A percentile compares a stretch with the other conserved stretches of the same genome.
Conservation (phyloP, 257 asterid genomes). For the Verbascum thapsus region DNA sequence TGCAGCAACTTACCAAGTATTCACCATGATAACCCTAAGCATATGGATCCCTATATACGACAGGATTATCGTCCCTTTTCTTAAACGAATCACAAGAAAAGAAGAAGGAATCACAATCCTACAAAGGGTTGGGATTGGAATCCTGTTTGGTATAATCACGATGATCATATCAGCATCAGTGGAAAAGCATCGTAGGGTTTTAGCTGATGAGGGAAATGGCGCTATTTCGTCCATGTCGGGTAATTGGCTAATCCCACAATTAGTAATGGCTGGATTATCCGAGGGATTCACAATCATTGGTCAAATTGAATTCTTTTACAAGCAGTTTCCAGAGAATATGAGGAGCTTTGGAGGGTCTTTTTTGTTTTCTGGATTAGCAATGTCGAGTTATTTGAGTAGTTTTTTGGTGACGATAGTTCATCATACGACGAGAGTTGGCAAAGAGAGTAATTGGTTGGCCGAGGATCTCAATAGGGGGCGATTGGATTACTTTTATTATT, state of each 20-base stretch:
- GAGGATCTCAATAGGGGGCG: constrained; percentile 43
- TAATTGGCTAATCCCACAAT: constrained; percentile 37
- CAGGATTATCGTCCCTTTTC: constrained; percentile 31
- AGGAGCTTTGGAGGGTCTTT: constrained; percentile 37
- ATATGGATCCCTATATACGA: constrained; percentile 38
- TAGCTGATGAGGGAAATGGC: constrained; percentile 30
- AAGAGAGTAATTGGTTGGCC: constrained; percentile 31
- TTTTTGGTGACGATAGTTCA: constrained; percentile 33
- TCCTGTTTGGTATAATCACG: constrained; percentile 26
- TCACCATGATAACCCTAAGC: constrained; percentile 30
- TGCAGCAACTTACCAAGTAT: constrained; percentile 31
- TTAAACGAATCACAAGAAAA: constrained; percentile 24
- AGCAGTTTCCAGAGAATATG: constrained; percentile 47
- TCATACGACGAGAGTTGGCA: constrained; percentile 18
- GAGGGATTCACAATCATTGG: constrained; percentile 40
- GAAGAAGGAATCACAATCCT: constrained; percentile 34
- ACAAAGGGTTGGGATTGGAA: constrained; percentile 34
- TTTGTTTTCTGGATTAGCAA: constrained; percentile 32
- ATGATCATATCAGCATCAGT: constrained; percentile 32
- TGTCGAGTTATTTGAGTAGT: constrained; percentile 35
- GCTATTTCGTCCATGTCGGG: constrained; percentile 40
- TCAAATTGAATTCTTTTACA: constrained; percentile 37
- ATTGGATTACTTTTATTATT: constrained; percentile 43
- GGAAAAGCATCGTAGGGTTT: constrained; percentile 26
- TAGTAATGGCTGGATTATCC: constrained; percentile 31